Evolutionary conservation across 2,329 filamentous ascomycete species (phyloP).

Genomic region (Diaporthe ampelina): DNA sequence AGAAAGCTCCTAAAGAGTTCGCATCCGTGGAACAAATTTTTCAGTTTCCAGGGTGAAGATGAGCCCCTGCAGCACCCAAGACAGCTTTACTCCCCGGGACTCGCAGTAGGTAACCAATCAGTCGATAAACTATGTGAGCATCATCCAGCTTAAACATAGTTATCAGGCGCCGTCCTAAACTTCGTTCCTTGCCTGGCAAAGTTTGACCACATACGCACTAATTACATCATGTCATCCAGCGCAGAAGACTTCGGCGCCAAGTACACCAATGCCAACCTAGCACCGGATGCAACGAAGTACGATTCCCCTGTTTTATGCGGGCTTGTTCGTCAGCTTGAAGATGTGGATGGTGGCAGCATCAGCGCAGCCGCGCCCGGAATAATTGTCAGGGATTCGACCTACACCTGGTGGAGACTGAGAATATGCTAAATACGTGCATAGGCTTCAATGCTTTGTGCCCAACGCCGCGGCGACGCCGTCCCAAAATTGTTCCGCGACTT

Average conservation of each 20-base stretch:
- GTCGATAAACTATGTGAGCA: background rate
- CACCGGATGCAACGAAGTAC: background rate
- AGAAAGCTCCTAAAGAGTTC: background rate
- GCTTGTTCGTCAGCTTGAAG: background rate
- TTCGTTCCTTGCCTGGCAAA: background rate
- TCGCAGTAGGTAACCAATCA: background rate
- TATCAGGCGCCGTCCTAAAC: background rate
- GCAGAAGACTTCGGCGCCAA: slow-evolving; percentile 17
- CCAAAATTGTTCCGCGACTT: background rate
- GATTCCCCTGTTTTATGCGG: background rate
- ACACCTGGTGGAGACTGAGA: too few relatives aligned
- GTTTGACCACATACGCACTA: background rate
- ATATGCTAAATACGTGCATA: background rate
- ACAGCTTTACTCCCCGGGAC: background rate
- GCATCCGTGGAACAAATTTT: background rate
- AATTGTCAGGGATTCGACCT: background rate
- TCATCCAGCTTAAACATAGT: too few relatives aligned
- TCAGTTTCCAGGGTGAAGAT: background rate
- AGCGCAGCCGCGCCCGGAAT: background rate
- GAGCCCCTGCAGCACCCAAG: background rate
- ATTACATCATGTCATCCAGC: background rate
- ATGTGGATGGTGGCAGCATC: slow-evolving; percentile 9
- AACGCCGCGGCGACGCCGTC: slow-evolving; percentile 6
- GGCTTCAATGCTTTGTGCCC: slow-evolving; percentile 14
- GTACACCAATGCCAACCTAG: slow-evolving; percentile 15